Conservation (phyloP, 2,329 filamentous ascomycete species). For the Juglanconis sp. region DNA sequence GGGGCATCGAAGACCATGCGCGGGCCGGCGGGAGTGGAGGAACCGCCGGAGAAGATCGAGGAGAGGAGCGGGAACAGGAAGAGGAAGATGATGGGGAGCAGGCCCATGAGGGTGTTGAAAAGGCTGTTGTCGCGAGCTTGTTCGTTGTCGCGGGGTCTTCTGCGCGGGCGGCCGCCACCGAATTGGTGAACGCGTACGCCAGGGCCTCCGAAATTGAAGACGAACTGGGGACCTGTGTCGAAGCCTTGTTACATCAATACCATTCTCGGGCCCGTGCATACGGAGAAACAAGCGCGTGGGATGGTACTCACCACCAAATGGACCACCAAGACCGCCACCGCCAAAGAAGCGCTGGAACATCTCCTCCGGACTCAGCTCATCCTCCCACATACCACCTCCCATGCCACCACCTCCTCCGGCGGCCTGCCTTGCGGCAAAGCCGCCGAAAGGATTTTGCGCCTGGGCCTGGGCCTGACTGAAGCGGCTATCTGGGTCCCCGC, state of each 20-base stretch:
- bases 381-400: constrained; percentile 69
- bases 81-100: constrained; percentile 84
- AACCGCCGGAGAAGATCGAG: constrained; percentile 65
- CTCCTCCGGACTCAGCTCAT: constrained; percentile 93
- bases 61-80: constrained; percentile 83
- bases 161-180: constrained; percentile 72
- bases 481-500: constrained; percentile 86
- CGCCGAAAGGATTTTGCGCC: constrained; percentile 61
- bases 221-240: constrained; percentile 80
- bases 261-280: constrained; percentile 7
- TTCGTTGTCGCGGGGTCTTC: constrained; percentile 67
- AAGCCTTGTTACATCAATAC: constrained; percentile 44
- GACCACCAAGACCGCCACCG: constrained; percentile 65
- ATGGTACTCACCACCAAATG: constrained; percentile 36
- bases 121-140: constrained; percentile 50
- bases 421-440: constrained; percentile 50
- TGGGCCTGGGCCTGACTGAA: constrained; percentile 65
- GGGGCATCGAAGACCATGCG: constrained; percentile 73
- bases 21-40: constrained; percentile 56
- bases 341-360: constrained; percentile 97
- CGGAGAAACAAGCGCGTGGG: not conserved
- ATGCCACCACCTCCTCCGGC: constrained; percentile 36
- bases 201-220: constrained; percentile 91
- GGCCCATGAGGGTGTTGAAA: constrained; percentile 61
- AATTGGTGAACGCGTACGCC: constrained; percentile 95